Evolutionary conservation across 176 grass and related monocot species (phyloP), one percentile per base, ranked within the genome.

Genomic region (Elaeis guineensis): DNA sequence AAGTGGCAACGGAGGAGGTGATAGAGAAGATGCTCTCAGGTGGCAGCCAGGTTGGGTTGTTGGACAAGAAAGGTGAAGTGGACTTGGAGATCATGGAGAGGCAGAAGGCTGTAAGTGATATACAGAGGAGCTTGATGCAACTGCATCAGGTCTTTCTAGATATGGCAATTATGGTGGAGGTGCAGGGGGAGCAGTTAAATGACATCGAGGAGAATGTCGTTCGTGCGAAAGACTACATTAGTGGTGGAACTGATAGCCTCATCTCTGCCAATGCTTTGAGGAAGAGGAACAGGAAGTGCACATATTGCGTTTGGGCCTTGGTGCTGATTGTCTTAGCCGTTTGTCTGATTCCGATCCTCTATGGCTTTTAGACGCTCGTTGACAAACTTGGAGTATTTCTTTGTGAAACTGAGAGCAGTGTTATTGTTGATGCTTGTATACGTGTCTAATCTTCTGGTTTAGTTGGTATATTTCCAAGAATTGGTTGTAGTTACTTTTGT

Each of bases 71-170:
- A 55, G 66, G 66, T 16, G 24, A 70, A 44, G 21, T 77, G 59
- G 60, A 77, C 54, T 24, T 76, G 54, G 79, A 82, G 66, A 50
- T 77, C 19, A 32, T 51, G 29, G 79, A 82, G 72, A 57, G 67
- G 72, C 62, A 82, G 9, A 76, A 77, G 79, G 73, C 48, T 1
- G 79, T 82, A 19, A 72, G 48, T 50, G 79, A 82, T 21, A 82
- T 82, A 8, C 68, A 61, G 69, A 66, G 61, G 60, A 82, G 79
- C 50, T 67, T 82, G 79, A 75, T 51, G 67, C 71, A 77, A 67
- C 61, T 82, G 61, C 79, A 82, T 68, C 79, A 77, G 63, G 53
- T 82, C 11, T 82, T 82, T 61, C 66, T 77, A 8, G 79, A 82
- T 61, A 82, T 82, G 79, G 61, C 72, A 14, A 49, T 82, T 17